A percentile compares a stretch with the other conserved stretches of the same genome.
Evolutionary conservation across 208 protist genomes (phyloP).

Genomic region (Acanthamoeba rhysodes): DNA sequence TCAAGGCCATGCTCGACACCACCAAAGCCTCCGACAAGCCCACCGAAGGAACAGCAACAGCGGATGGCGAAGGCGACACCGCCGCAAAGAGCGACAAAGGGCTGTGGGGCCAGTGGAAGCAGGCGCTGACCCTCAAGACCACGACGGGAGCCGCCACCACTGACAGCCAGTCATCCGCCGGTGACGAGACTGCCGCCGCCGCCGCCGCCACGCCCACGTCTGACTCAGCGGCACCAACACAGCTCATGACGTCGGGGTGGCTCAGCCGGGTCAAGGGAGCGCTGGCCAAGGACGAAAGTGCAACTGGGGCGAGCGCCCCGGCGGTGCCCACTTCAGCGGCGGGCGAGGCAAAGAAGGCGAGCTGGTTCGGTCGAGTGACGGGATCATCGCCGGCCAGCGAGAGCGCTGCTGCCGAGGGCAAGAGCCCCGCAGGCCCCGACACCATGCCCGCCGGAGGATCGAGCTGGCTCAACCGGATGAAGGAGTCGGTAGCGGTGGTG

Average conservation of each 20-base stretch:
- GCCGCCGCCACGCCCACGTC: background rate
- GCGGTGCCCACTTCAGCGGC: background rate
- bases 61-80: background rate
- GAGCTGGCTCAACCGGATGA: conserved; percentile 40
- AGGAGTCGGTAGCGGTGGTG: conserved; percentile 18
- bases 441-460: background rate
- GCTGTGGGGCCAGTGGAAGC: conserved; percentile 26
- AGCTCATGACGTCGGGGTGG: background rate
- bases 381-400: background rate
- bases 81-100: background rate
- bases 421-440: background rate
- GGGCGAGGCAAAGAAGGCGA: background rate
- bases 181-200: background rate
- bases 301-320: background rate
- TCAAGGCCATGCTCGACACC: conserved; percentile 41
- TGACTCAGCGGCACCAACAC: background rate
- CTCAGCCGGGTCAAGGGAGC: conserved; percentile 25
- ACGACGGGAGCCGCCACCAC: background rate
- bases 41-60: background rate
- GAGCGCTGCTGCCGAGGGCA: background rate
- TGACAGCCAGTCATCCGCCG: too few species aligned
- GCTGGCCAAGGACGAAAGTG: background rate
- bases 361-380: background rate
- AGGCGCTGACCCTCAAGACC: background rate
- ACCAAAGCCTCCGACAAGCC: background rate